Evolutionary conservation across 2,329 filamentous ascomycete species (phyloP).

Genomic region (Shiraia bambusicola): DNA sequence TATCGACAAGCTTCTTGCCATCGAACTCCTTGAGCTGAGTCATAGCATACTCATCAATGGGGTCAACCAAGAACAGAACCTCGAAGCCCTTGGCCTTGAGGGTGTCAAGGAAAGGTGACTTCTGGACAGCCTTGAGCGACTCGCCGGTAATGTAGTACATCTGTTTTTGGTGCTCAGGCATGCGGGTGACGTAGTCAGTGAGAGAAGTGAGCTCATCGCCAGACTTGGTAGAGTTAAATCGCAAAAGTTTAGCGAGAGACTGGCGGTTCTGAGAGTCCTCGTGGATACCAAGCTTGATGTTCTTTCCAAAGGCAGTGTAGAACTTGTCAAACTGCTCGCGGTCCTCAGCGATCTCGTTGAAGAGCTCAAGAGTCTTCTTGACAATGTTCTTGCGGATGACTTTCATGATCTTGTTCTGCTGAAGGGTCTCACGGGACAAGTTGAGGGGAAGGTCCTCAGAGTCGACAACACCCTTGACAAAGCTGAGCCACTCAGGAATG

Average conservation of each 20-base stretch:
- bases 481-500: constrained; percentile 98
- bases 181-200: constrained; percentile 96
- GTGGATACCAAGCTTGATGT: constrained; percentile 99
- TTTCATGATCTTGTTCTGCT: constrained; percentile 99
- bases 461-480: constrained; percentile 99
- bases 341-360: constrained; percentile 98
- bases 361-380: constrained; percentile 99
- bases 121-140: constrained; percentile 95
- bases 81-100: constrained; percentile 99
- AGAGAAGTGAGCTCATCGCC: constrained; percentile 94
- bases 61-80: constrained; percentile 98
- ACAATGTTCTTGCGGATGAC: constrained; percentile 99
- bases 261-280: constrained; percentile 98
- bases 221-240: constrained; percentile 99
- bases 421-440: constrained; percentile 98
- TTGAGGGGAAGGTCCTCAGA: constrained; percentile 99
- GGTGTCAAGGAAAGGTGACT: constrained; percentile 98
- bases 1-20: constrained; percentile 99
- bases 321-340: constrained; percentile 99
- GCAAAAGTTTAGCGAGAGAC: constrained; percentile 93
- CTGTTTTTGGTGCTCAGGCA: constrained; percentile 99
- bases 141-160: constrained; percentile 99
- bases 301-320: constrained; percentile 99
- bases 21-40: constrained; percentile 99
- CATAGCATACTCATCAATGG: constrained; percentile 99